Conservation (phyloP, 1,284 basidiomycete genomes). For the Ustilago xerochloae region DNA sequence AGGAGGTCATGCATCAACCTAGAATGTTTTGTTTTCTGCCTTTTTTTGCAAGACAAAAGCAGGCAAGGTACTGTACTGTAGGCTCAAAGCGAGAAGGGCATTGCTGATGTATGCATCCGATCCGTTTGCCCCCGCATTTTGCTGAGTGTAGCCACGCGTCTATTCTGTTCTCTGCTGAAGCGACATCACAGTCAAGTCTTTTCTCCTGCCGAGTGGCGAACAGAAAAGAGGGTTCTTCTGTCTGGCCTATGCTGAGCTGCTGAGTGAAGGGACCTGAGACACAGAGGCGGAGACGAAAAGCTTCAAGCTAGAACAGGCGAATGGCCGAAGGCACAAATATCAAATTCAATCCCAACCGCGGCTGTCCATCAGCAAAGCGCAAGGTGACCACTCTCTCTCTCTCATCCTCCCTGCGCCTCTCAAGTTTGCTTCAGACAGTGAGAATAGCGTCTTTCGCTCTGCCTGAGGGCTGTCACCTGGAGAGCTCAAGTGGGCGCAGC, state of each 20-base stretch:
- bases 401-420: background rate
- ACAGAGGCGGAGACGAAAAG: background rate
- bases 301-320: background rate
- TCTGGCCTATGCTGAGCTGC: background rate
- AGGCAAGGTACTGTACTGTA: too few relatives aligned
- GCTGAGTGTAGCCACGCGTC: too few relatives aligned
- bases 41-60: too few relatives aligned
- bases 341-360: slow-evolving; percentile 3
- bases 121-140: slow-evolving; percentile 24
- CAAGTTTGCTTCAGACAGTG: too few relatives aligned
- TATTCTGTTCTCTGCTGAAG: background rate
- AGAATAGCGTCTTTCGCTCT: too few relatives aligned
- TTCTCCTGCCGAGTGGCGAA: too few relatives aligned
- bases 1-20: too few relatives aligned
- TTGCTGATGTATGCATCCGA: slow-evolving; percentile 11
- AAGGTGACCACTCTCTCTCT: background rate
- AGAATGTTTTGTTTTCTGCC: too few relatives aligned
- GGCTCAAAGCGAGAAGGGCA: background rate
- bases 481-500: background rate
- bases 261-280: background rate
- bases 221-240: too few relatives aligned
- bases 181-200: background rate
- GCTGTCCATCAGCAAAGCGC: background rate
- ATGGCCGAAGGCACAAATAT: background rate
- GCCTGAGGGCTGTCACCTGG: background rate